Evolutionary conservation across 2,329 filamentous ascomycete species (phyloP), one percentile per base, ranked within the genome.

Genomic region (Colletotrichum kahawae): DNA sequence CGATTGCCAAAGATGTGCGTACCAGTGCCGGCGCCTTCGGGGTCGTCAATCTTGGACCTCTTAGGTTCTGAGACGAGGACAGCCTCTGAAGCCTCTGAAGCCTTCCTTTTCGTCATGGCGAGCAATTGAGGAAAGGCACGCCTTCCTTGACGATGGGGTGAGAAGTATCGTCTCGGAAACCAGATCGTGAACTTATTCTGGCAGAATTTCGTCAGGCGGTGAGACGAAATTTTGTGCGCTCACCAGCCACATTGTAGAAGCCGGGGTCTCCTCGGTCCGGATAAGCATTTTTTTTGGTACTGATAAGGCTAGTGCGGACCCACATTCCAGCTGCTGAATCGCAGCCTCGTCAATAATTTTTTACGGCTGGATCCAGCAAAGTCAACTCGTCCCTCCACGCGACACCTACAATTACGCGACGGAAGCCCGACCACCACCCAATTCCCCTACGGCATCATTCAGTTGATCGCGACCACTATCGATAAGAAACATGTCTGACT

Each of bases 401-500:
- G 70, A 72, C 69, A 66, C 67, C 57, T 54, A 48, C 67, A 27
- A 18, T 62, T 21, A 56, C 66, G 66, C 70, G 66, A 65, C 57
- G 21, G 51, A 51, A 34, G 36, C 54, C 24, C 31, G 31, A 48
- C 43, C 64, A 67, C 54, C 33, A 18, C 43, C 43, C 59, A 27
- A 72, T 21, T 18, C 5, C 9, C 59, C 24, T 12, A 38, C 34
- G 21, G 3, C 24, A 21, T 51, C 43, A n/a, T 51, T 51, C 48
- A 33, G 24, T 18, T 59, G 57, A 29, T 18, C 43, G 5, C 38
- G 36, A 29, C 13, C 18, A 38, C 60, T 24, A 63, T 43, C 16
- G 60, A 38, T 10, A 38, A 51, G 38, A 65, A 85, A 73, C 24
- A 95, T 95, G 93, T 95, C 93, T 85, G 93, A 95, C 86, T 93